These are phyloP conservation scores for Botrytis hyacinthi DNA, from an alignment of 2,329 filamentous ascomycete species.

Conservation along the genomic window DNA sequence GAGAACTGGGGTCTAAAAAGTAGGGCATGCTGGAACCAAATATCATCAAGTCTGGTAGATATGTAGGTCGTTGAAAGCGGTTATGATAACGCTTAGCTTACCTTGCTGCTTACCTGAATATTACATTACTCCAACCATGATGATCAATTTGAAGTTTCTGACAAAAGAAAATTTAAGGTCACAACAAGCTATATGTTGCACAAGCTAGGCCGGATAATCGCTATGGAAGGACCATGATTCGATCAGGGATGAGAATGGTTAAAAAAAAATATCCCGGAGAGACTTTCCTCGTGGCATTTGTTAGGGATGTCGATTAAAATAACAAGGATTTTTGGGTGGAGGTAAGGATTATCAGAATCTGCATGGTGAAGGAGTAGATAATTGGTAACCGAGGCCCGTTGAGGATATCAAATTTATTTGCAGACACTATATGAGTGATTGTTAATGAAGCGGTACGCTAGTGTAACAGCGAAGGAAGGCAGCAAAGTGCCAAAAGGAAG, in stretches of 20 bases:
- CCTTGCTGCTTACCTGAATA: background rate
- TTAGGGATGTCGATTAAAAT: conserved; percentile 13
- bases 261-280: conserved; percentile 11
- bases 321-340: conserved; percentile 7
- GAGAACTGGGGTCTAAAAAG: background rate
- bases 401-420: background rate
- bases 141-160: background rate
- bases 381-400: conserved; percentile 4
- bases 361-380: conserved; percentile 3
- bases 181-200: background rate
- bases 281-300: conserved; percentile 20
- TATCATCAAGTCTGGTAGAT: conserved; percentile 11
- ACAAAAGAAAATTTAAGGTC: background rate
- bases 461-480: background rate
- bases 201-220: conserved; percentile 12
- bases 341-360: conserved; percentile 5
- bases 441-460: background rate
- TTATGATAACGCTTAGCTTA: background rate
- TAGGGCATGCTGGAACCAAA: conserved; percentile 3
- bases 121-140: background rate
- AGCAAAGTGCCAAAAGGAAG: background rate
- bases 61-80: conserved; percentile 14
- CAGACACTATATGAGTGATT: background rate
- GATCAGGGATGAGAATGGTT: conserved; percentile 16
- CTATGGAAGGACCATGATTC: conserved; percentile 6